Conservation (phyloP, 2,329 filamentous ascomycete species). For the Xylaria arbuscula region DNA sequence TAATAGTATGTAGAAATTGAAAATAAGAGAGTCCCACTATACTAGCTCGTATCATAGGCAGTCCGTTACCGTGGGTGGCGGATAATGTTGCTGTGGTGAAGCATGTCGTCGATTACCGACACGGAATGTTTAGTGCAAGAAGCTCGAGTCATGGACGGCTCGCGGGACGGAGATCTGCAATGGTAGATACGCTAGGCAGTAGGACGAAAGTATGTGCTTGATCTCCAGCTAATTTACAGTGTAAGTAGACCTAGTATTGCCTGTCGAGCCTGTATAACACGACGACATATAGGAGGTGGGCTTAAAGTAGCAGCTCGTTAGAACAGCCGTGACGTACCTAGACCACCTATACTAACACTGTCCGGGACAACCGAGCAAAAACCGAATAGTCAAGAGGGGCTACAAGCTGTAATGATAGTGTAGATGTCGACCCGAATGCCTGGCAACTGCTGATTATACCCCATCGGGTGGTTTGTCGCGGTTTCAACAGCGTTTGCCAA, state of each 20-base stretch:
- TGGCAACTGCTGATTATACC: not conserved
- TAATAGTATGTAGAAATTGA: not conserved
- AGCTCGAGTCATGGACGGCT: constrained; percentile 1
- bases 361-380: too few species aligned
- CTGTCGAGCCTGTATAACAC: too few species aligned
- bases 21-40: not conserved
- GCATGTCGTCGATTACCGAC: not conserved
- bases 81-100: not conserved
- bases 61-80: not conserved
- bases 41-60: not conserved
- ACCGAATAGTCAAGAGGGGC: not conserved
- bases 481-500: constrained; percentile 18
- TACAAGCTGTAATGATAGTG: too few species aligned
- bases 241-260: too few species aligned
- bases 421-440: constrained; percentile 2
- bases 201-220: too few species aligned
- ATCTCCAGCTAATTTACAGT: not conserved
- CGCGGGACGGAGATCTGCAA: constrained; percentile 5
- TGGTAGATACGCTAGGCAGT: not conserved
- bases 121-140: not conserved
- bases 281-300: too few species aligned
- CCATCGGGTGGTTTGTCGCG: not conserved
- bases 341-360: not conserved
- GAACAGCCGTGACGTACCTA: too few species aligned
- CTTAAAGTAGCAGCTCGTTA: too few species aligned